Base-by-base conservation (phyloP, 2,329 filamentous ascomycete species). In the Lecanicillium sp. region DNA sequence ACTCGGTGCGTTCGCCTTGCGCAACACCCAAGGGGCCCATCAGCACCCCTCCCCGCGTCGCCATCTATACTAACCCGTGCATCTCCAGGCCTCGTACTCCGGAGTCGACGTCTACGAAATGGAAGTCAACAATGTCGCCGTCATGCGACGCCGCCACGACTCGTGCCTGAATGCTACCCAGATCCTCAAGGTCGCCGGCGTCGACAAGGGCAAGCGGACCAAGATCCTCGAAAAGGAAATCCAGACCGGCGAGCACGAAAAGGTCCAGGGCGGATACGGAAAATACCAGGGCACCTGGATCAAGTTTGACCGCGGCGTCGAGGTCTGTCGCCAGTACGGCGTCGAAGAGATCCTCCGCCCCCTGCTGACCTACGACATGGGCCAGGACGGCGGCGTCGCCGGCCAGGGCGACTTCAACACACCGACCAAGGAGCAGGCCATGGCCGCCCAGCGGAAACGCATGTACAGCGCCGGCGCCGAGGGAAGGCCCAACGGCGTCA, bases 261-360 rank as follows among this genome's bases (percentile, higher is more conserved):
- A 98, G 68, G 91, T 98, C 3, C 93, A 98, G 65, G 93, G 93
- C 27, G 93, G 93, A 5, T 98, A 98, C 61, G 93, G 93, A 55
- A 97, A 97, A 72, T 98, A 98, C 61, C 93, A 98, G 71, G 93
- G 93, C 48, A 98, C 93, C 2, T 98, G 93, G 93, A 95, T 98
- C 61, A 88, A 86, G 61, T 97, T 95, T 61, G 86, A 91, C 42
- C 83, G 91, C 52, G 93, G 91, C 2, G 78, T 94, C 38, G 89
- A 96, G 61, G 91, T 98, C 58, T 97, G 93, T 66, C 83, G 86
- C 35, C 80, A 84, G 55, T 86, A 86, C 56, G 81, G 78, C 10
- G 87, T 93, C 26, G 86, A 91, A 63, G 87, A 91, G 54, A 59
- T 88, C 5, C 69, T 93, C 40, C 77, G 81, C 19, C 86, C 86